Evolutionary conservation across 805 yeast genomes (phyloP).

Genomic region (Zygotorulaspora sp.): DNA sequence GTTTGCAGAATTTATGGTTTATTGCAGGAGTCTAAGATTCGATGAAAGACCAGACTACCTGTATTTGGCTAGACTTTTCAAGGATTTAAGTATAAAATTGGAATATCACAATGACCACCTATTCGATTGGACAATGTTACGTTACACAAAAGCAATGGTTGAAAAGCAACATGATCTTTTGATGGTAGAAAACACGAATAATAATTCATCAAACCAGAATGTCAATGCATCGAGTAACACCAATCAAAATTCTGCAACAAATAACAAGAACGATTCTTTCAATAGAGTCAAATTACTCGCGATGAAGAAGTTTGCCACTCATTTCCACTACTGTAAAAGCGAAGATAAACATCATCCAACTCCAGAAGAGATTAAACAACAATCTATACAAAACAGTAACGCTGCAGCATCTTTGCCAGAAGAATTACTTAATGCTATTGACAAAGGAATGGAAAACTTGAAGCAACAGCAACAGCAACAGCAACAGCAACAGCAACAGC

Average conservation of each 20-base stretch:
- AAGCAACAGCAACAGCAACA: constrained; percentile 23
- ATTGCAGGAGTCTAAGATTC: constrained; percentile 84
- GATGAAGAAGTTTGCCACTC: constrained; percentile 35
- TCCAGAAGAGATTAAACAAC: constrained; percentile 35
- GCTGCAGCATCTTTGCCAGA: constrained; percentile 28
- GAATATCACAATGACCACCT: constrained; percentile 89
- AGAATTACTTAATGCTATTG: constrained; percentile 31
- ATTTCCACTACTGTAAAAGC: constrained; percentile 35
- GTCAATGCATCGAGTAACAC: constrained; percentile 8
- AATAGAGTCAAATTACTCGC: constrained; percentile 34
- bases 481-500: constrained; percentile 17
- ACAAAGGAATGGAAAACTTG: constrained; percentile 32
- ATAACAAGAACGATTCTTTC: constrained; percentile 32
- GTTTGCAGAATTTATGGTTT: constrained; percentile 80
- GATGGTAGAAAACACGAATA: constrained; percentile 9
- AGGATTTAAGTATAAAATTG: constrained; percentile 83
- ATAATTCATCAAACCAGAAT: constrained; percentile 5
- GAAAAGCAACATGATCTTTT: constrained; percentile 29
- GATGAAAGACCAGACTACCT: constrained; percentile 96
- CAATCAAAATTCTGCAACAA: constrained; percentile 9
- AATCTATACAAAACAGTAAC: constrained; percentile 26
- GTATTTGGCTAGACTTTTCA: constrained; percentile 79
- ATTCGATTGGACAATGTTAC: constrained; percentile 86
- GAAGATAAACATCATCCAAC: constrained; percentile 34
- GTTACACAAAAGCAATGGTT: constrained; percentile 36